Percentiles rank a stretch among this genome's conserved stretches.
These are phyloP conservation scores for Trichoderma sp. DNA, from an alignment of 2,329 filamentous ascomycete species.

Conservation along the genomic window DNA sequence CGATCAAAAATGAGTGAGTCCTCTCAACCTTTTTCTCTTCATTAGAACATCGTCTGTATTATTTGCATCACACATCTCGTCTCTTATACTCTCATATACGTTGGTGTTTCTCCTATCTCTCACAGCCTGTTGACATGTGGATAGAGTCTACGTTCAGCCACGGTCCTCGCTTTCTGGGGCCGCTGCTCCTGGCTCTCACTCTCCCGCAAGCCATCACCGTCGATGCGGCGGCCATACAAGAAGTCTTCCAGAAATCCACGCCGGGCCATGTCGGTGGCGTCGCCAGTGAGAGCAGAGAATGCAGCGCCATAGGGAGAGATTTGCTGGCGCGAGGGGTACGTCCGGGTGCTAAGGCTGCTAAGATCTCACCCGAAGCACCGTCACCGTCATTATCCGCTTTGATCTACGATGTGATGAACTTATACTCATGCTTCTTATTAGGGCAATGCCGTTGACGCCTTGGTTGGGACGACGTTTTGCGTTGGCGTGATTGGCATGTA, in stretches of 20 bases:
- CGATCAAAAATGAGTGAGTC: constrained; percentile 15
- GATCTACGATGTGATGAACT: background rate
- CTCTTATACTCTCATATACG: background rate
- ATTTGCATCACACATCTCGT: background rate
- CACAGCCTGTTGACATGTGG: constrained; percentile 3
- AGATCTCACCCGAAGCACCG: constrained; percentile 1
- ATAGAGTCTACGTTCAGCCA: background rate
- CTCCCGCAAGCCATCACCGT: constrained; percentile 10
- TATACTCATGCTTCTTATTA: constrained; percentile 30
- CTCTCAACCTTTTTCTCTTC: background rate
- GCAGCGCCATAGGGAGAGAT: constrained; percentile 68
- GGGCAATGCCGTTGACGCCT: constrained; percentile 76
- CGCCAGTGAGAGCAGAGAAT: constrained; percentile 68
- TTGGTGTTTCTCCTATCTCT: background rate
- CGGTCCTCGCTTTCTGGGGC: constrained; percentile 7
- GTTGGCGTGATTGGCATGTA: constrained; percentile 77
- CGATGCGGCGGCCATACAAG: constrained; percentile 27
- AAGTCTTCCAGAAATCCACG: constrained; percentile 30
- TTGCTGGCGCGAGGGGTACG: constrained; percentile 56
- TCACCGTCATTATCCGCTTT: background rate
- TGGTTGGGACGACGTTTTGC: constrained; percentile 74
- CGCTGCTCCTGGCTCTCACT: constrained; percentile 11
- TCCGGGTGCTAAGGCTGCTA: constrained; percentile 19
- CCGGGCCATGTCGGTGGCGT: constrained; percentile 59
- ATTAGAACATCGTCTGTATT: background rate